Percentiles rank a stretch among this genome's conserved stretches.
These are phyloP conservation scores for Colletotrichum acutatum DNA, from an alignment of 2,329 filamentous ascomycete genomes.

Conservation along the genomic window DNA sequence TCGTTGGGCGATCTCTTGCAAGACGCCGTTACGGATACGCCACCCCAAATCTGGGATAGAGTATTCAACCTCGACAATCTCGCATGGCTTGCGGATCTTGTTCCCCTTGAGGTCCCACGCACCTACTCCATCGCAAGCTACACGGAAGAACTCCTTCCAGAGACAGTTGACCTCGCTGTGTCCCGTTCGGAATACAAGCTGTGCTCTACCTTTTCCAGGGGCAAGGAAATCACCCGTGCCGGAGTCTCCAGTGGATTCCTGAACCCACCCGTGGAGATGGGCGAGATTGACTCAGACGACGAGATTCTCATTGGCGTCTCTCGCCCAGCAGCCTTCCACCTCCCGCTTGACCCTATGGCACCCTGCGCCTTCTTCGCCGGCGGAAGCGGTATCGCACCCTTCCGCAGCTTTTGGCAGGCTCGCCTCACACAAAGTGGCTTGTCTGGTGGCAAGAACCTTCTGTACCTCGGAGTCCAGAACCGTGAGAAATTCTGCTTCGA, in stretches of 20 bases:
- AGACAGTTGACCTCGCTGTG: conserved; percentile 61
- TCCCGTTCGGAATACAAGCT: conserved; percentile 64
- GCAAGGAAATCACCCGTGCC: conserved; percentile 46
- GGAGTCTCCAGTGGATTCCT: conserved; percentile 65
- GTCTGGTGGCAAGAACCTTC: conserved; percentile 55
- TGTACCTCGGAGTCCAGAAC: conserved; percentile 64
- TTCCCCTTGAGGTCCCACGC: conserved; percentile 60
- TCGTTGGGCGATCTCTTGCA: conserved; percentile 62
- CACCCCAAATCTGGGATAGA: conserved; percentile 60
- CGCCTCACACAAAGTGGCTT: conserved; percentile 46
- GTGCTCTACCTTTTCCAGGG: conserved; percentile 52
- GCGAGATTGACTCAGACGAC: conserved; percentile 55
- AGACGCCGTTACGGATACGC: conserved; percentile 58
- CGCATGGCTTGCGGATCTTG: conserved; percentile 58
- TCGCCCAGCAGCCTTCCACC: conserved; percentile 61
- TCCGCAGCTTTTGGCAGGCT: conserved; percentile 65
- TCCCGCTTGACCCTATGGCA: conserved; percentile 60
- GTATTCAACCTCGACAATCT: conserved; percentile 59
- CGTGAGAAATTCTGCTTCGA: conserved; percentile 64
- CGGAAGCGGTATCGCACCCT: conserved; percentile 64
- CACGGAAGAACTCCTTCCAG: conserved; percentile 61
- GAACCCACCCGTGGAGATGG: conserved; percentile 54
- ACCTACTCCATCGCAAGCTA: conserved; percentile 65
- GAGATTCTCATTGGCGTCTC: conserved; percentile 63
- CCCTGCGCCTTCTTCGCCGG: conserved; percentile 66